These are phyloP conservation scores for Pleurotus cornucopiae DNA, from an alignment of 768 basidiomycete species.

Conservation along the genomic window DNA sequence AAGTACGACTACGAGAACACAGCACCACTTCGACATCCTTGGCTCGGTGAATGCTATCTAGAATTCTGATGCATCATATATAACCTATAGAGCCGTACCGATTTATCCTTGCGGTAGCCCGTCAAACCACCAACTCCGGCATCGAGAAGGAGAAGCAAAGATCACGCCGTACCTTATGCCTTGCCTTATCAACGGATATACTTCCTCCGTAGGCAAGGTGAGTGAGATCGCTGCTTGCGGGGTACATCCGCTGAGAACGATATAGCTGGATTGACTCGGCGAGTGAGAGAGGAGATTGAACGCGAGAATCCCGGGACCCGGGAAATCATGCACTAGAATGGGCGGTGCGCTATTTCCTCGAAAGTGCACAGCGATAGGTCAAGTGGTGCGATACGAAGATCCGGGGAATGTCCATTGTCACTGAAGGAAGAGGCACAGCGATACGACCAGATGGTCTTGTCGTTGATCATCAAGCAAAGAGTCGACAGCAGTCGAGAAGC, in stretches of 20 bases:
- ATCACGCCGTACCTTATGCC: background rate
- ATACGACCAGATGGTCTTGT: background rate
- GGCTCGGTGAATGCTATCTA: conserved; percentile 6
- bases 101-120: background rate
- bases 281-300: background rate
- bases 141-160: background rate
- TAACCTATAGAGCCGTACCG: background rate
- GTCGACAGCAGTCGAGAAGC: background rate
- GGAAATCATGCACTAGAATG: background rate
- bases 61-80: conserved; percentile 4
- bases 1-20: too few relatives aligned
- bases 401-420: background rate
- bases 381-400: background rate
- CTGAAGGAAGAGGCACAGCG: background rate
- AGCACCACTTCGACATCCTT: background rate
- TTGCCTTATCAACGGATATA: conserved; percentile 1
- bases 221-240: background rate
- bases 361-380: background rate
- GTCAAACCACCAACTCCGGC: background rate
- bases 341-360: too few relatives aligned
- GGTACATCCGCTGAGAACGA: background rate
- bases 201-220: background rate
- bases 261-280: background rate
- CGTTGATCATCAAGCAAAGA: background rate
- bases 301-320: background rate